These are phyloP conservation scores for Naganishia vishniacii DNA, from an alignment of 768 basidiomycete genomes.

Conservation along the genomic window DNA sequence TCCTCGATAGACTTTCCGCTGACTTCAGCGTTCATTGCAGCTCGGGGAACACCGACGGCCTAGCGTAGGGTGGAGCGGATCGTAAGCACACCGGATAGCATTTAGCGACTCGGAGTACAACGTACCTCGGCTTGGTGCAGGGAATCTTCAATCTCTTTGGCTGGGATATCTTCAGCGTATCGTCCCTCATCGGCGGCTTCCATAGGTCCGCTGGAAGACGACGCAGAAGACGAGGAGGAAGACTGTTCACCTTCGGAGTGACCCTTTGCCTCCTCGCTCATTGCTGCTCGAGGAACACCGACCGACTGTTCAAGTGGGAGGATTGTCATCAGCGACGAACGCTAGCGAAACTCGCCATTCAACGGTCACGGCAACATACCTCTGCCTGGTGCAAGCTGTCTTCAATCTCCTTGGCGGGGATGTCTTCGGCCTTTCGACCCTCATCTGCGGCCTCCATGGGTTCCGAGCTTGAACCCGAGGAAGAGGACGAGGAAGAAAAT, in stretches of 20 bases:
- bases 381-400: constrained; percentile 21
- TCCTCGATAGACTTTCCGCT: constrained; percentile 17
- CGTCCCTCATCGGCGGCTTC: constrained; percentile 25
- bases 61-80: background rate
- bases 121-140: constrained; percentile 26
- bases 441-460: constrained; percentile 21
- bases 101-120: background rate
- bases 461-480: constrained; percentile 1
- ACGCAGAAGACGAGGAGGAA: constrained; percentile 8
- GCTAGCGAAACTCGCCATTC: background rate
- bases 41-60: constrained; percentile 14
- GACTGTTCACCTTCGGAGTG: background rate
- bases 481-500: constrained; percentile 11
- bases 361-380: background rate
- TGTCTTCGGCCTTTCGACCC: constrained; percentile 27
- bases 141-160: constrained; percentile 18
- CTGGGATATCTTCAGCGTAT: constrained; percentile 23
- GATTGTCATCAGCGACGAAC: no score
- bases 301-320: constrained; percentile 1
- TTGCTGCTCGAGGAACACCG: constrained; percentile 18
- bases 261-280: constrained; percentile 1
- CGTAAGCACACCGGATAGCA: background rate
- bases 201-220: constrained; percentile 3
- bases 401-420: constrained; percentile 18
- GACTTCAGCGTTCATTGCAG: constrained; percentile 17